A percentile compares a stretch with the other conserved stretches of the same genome.
Conservation (phyloP, 768 basidiomycete genomes). For the Solioccasus polychromus region DNA sequence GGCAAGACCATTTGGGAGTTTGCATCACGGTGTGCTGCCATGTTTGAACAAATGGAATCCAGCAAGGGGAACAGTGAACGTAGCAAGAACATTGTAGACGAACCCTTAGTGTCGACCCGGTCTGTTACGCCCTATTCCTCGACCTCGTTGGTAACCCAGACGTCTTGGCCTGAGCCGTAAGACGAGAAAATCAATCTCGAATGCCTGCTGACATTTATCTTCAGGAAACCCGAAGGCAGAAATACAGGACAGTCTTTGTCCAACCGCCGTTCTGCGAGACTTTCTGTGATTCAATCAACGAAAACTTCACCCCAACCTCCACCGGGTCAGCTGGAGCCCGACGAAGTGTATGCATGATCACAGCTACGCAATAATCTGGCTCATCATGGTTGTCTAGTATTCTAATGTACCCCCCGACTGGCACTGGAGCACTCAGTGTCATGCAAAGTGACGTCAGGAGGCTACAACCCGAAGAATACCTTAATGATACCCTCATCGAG, state of each 20-base stretch:
- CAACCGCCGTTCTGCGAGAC: conserved; percentile 38
- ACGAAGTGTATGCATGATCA: conserved; percentile 61
- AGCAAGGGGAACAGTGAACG: background rate
- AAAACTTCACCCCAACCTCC: conserved; percentile 30
- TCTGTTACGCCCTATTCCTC: conserved; percentile 19
- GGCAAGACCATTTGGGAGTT: conserved; percentile 18
- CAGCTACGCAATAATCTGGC: background rate
- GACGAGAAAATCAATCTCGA: background rate
- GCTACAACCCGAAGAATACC: conserved; percentile 74
- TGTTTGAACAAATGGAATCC: conserved; percentile 13
- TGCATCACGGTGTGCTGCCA: conserved; percentile 1
- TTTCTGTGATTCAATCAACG: conserved; percentile 23
- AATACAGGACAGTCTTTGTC: conserved; percentile 5
- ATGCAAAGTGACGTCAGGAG: conserved; percentile 76
- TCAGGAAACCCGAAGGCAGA: conserved; percentile 12
- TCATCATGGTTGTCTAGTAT: conserved; percentile 45
- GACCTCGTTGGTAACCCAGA: conserved; percentile 14
- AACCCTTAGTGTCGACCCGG: background rate
- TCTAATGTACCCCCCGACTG: conserved; percentile 68
- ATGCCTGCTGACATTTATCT: conserved; percentile 1
- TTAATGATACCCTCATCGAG: conserved; percentile 97
- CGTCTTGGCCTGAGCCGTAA: conserved; percentile 14
- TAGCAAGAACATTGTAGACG: background rate
- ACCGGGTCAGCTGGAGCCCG: conserved; percentile 40
- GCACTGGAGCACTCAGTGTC: conserved; percentile 75